Evolutionary conservation across 164 flowering plant genomes (phyloP).

Genomic region (Malania oleifera): DNA sequence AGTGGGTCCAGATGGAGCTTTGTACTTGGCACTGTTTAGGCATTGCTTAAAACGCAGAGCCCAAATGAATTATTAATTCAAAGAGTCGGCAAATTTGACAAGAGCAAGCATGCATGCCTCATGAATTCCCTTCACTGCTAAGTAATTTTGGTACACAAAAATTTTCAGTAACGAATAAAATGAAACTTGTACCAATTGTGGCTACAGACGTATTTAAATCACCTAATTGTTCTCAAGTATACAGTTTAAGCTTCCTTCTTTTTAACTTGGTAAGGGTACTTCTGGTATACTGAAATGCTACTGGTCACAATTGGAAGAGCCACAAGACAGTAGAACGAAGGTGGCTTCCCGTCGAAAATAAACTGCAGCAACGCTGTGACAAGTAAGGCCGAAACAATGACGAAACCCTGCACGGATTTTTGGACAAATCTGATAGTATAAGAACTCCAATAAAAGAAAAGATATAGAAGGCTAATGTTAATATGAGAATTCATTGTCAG

Average conservation of each 20-base stretch:
- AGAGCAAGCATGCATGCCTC: too few species aligned
- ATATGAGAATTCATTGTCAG: too few species aligned
- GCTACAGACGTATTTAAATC: background rate
- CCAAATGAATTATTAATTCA: too few species aligned
- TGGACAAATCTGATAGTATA: background rate
- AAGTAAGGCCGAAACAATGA: constrained; percentile 89
- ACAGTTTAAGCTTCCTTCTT: constrained; percentile 55
- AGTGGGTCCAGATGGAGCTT: too few species aligned
- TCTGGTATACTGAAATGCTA: constrained; percentile 88
- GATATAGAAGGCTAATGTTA: background rate
- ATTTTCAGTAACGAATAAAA: background rate
- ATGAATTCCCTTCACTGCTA: background rate
- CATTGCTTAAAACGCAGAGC: too few species aligned
- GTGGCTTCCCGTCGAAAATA: constrained; percentile 89
- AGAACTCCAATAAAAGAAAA: background rate
- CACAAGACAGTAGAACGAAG: constrained; percentile 69
- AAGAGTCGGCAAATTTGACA: too few species aligned
- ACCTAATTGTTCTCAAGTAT: background rate
- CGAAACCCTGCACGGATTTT: constrained; percentile 75
- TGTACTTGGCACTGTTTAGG: too few species aligned
- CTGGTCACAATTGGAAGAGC: constrained; percentile 81
- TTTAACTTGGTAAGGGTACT: constrained; percentile 70
- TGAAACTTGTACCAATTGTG: background rate
- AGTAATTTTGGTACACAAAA: too few species aligned
- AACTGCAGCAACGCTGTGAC: constrained; percentile 96